Base-by-base conservation (phyloP, 164 flowering plant genomes). In the Sedum album region DNA sequence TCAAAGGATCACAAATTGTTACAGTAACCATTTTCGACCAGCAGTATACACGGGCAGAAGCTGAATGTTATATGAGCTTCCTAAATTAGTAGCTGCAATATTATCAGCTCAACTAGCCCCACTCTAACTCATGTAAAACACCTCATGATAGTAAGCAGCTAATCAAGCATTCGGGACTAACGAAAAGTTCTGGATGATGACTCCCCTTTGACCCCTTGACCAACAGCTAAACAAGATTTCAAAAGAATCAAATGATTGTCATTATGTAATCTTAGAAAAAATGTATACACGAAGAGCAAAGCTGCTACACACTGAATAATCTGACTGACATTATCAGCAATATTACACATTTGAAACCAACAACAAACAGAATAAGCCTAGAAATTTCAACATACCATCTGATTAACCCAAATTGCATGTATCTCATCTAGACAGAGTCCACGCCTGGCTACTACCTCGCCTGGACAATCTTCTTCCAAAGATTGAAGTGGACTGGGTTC, bases 381-480 rank as follows among this genome's bases (percentile, higher is more conserved):
- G 33, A 26, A 57, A 26, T 11, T 13, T 57, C 62, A 28, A 15
- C 33, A 11, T 57, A 57, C 62, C 61, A 55, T 20, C 6, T 57
- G 14, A 57, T 28, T 57, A 6, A 53, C 21, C 60, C 60, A 21
- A 53, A 53, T 53, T 6, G 18, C 31, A 2, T 20, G 17, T 13
- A 26, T 57, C 62, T 57, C 62, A 57, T 15, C 62, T 57, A 26
- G 62, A 57, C 33, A 57, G 62, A 1, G 33, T 15, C 33, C 75
- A 72, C 63, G 26, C 73, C 6, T 14, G 74, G 41, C 72, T 51
- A 48, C 61, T 13, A 61, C 36, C 33, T 10, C 41, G 33, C 68
- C 68, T 41, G 18, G 60, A 55, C 60, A 55, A 28, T 57, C 62
- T 57, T 57, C 62, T 57, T 57, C 62, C 62, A 28, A 57, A 57